phyloP scores from a whole-genome alignment of 2,329 filamentous ascomycete genomes.

The Aspergillus neoniger region DNA sequence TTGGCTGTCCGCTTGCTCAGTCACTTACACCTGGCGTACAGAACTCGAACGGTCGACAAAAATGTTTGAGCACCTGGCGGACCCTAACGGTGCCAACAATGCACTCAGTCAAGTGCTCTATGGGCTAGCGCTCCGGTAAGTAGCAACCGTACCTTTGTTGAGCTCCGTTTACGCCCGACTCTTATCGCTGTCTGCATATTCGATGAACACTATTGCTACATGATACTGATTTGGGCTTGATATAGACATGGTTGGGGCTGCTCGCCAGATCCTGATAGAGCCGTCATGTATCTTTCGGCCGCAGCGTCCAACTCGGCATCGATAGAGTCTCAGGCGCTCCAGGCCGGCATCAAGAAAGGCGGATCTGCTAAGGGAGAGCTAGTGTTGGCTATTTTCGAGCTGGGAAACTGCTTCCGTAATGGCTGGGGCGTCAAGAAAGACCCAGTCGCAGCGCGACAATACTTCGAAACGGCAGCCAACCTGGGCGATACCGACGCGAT shows the following conservation, averaged over 20 bases:
- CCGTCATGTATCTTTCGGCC: conserved; percentile 80
- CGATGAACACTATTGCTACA: background rate
- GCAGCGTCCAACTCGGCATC: conserved; percentile 88
- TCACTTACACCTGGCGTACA: conserved; percentile 25
- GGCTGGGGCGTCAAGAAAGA: conserved; percentile 92
- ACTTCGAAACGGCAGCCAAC: conserved; percentile 97
- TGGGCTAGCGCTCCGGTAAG: conserved; percentile 81
- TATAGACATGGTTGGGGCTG: conserved; percentile 90
- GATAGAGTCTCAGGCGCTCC: conserved; percentile 81
- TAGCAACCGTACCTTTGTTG: background rate
- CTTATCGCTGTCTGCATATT: background rate
- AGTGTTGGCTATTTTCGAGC: conserved; percentile 92
- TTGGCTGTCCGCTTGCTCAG: background rate
- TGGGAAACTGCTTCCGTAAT: conserved; percentile 75
- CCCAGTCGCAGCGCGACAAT: conserved; percentile 79
- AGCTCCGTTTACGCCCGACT: background rate
- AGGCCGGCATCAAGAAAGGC: conserved; percentile 87
- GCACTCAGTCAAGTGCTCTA: conserved; percentile 94
- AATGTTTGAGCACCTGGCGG: conserved; percentile 81
- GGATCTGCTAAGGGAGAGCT: conserved; percentile 95
- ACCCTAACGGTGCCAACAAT: conserved; percentile 83
- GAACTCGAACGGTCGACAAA: conserved; percentile 76
- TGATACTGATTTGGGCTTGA: background rate
- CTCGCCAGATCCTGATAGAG: conserved; percentile 67
- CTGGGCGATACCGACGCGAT: conserved; percentile 95